A percentile compares a stretch with the other conserved stretches of the same genome.
phyloP scores from a whole-genome alignment of 371 early-diverging fungal species.

The Capniomyces stellatus region DNA sequence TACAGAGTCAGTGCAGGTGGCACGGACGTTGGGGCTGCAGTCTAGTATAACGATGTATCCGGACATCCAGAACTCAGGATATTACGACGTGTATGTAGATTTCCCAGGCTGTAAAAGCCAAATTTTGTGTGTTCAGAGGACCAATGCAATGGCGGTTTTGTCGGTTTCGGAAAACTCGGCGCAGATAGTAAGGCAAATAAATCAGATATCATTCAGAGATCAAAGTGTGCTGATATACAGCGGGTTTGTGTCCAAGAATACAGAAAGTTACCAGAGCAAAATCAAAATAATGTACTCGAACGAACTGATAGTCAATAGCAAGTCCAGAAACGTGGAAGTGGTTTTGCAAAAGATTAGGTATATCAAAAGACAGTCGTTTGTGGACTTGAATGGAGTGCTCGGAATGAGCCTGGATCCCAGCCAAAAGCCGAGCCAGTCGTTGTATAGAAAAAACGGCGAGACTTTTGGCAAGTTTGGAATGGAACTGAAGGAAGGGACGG shows the following conservation, averaged over 20 bases:
- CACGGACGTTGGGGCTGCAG: too few species aligned
- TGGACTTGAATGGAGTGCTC: conserved; percentile 17
- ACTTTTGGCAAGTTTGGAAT: conserved; percentile 8
- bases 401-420: conserved; percentile 1
- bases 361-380: conserved; percentile 14
- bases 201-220: background rate
- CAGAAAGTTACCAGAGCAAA: conserved; percentile 7
- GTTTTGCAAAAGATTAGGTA: conserved; percentile 10
- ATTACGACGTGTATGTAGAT: conserved; percentile 37
- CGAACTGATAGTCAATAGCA: too few species aligned
- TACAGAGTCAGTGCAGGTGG: conserved; percentile 18
- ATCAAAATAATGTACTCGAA: conserved; percentile 10
- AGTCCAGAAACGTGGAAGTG: too few species aligned
- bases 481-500: conserved; percentile 11
- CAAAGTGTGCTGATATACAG: conserved; percentile 6
- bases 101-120: conserved; percentile 41
- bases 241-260: conserved; percentile 16
- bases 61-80: conserved; percentile 39
- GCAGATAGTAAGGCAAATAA: conserved; percentile 2
- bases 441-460: too few species aligned
- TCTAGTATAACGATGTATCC: conserved; percentile 32
- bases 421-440: conserved; percentile 6
- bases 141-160: too few species aligned
- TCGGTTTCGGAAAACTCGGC: conserved; percentile 14
- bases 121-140: too few species aligned